Base-by-base conservation (phyloP, 441 rosid genomes). In the Adansonia gregorii region DNA sequence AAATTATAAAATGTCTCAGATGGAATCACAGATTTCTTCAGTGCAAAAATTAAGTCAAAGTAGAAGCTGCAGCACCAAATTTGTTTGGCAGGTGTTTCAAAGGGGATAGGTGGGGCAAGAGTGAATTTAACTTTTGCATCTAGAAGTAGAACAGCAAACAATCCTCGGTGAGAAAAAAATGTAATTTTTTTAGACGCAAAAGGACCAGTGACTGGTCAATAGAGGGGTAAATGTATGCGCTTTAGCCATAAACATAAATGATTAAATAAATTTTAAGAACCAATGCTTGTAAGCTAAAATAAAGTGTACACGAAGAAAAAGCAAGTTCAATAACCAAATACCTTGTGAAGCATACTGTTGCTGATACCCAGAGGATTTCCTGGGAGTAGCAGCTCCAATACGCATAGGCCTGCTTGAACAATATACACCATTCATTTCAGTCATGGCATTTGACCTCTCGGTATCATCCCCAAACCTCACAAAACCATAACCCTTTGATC, bases 361-460 rank as follows among this genome's bases (percentile, higher is more conserved):
- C 71, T 88, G 95, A 80, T 91, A 91, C 63, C 92, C 94, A 80
- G 91, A 90, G 0, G 93, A 87, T 82, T 94, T 95, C 85, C 98
- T 88, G 5, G 98, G 99, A 45, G 99, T 92, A 48, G 98, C 98
- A 75, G 95, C 89, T 81, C 99, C 97, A 43, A 94, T 90, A 0
- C 99, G 92, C 99, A 95, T 94, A 49, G 97, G 92, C 87, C 99
- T 89, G 87, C 89, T 92, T 3, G 91, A 93, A 85, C 97, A 95
- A 78, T 89, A 88, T 10, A 87, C 87, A 70, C 99, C 98, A 77
- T 94, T 86, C 99, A 95, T 95, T 85, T 95, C 99, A 11, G 83
- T 68, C 98, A 95, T 92, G 49, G 99, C 98, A 80, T 87, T 85
- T 60, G 86, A 80, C 80, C 93, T 89, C 78, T 95, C 98, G 78